A percentile compares a stretch with the other conserved stretches of the same genome.
phyloP scores from a whole-genome alignment of 805 yeast species.

The Ogataea chonburiensis region DNA sequence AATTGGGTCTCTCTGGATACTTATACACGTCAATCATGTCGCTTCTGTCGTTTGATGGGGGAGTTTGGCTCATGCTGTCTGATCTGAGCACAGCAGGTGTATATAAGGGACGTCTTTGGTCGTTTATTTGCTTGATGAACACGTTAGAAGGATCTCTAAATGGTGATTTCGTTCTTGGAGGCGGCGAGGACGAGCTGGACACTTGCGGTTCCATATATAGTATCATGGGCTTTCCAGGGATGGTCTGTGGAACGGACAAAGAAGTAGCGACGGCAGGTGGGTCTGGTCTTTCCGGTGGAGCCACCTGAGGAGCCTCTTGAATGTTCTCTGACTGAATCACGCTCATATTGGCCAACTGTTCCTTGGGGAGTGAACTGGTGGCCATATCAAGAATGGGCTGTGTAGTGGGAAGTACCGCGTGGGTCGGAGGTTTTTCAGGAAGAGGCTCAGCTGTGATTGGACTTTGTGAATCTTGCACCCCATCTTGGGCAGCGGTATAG shows the following conservation, averaged over 20 bases:
- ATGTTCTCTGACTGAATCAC: neutral
- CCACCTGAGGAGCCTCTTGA: neutral
- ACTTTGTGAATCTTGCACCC: conserved; percentile 19
- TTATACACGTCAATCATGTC: conserved; percentile 18
- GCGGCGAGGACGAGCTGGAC: conserved; percentile 13
- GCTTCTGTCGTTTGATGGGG: conserved; percentile 9
- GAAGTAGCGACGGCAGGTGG: neutral
- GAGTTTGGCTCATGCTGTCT: conserved; percentile 16
- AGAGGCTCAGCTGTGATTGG: conserved; percentile 3
- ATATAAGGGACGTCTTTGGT: conserved; percentile 83
- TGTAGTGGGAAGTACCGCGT: conserved; percentile 3
- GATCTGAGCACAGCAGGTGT: conserved; percentile 82
- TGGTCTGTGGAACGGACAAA: conserved; percentile 1
- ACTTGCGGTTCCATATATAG: conserved; percentile 9
- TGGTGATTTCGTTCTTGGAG: conserved; percentile 28
- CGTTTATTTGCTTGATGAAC: conserved; percentile 66
- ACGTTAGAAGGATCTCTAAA: conserved; percentile 33
- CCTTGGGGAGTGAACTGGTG: conserved; percentile 12
- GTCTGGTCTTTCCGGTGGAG: conserved; percentile 1
- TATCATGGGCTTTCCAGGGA: conserved; percentile 9
- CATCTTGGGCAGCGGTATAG: conserved; percentile 33
- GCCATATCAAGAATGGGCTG: conserved; percentile 21
- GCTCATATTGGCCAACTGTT: neutral
- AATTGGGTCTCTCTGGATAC: conserved; percentile 21
- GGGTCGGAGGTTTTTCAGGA: conserved; percentile 1